Percentiles rank a stretch among this genome's conserved stretches.
These are phyloP conservation scores for Lachancea quebecensis DNA, from an alignment of 805 yeast species.

Conservation along the genomic window DNA sequence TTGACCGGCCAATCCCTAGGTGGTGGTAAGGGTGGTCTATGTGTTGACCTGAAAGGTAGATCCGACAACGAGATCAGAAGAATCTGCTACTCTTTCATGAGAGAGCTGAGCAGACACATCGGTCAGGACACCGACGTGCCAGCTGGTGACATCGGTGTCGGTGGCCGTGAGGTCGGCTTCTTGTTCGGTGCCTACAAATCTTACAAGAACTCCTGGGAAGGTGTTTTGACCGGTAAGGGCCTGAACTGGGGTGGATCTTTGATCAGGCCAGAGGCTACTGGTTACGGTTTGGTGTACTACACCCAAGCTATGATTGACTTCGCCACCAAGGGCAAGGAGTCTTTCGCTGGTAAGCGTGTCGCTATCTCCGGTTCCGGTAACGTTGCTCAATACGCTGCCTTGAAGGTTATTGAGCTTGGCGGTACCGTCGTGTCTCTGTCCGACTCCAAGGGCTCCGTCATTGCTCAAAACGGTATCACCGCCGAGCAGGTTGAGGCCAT, in stretches of 20 bases:
- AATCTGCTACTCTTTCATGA: slow-evolving; percentile 93
- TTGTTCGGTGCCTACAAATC: slow-evolving; percentile 95
- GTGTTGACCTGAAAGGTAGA: slow-evolving; percentile 95
- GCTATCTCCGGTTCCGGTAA: slow-evolving; percentile 98
- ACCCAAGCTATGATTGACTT: slow-evolving; percentile 96
- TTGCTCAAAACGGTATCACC: slow-evolving; percentile 76
- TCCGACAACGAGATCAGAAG: slow-evolving; percentile 92
- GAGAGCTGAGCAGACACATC: slow-evolving; percentile 91
- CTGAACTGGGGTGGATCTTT: slow-evolving; percentile 98
- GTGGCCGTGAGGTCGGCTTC: slow-evolving; percentile 90
- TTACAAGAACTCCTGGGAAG: slow-evolving; percentile 87
- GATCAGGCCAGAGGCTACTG: slow-evolving; percentile 99
- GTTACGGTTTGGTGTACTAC: slow-evolving; percentile 95
- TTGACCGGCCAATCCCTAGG: slow-evolving; percentile 96
- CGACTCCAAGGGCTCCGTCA: slow-evolving; percentile 88
- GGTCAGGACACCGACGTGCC: slow-evolving; percentile 98
- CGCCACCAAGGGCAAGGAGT: slow-evolving; percentile 83
- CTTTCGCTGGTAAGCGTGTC: slow-evolving; percentile 88
- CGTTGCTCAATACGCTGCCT: slow-evolving; percentile 98
- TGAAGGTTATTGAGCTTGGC: slow-evolving; percentile 94
- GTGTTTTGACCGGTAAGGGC: slow-evolving; percentile 98
- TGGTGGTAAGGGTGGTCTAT: slow-evolving; percentile 99
- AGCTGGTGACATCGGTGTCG: slow-evolving; percentile 98
- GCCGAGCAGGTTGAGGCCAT: slow-evolving; percentile 71
- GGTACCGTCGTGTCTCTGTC: slow-evolving; percentile 90